Base-by-base conservation (phyloP, 2,329 filamentous ascomycete genomes). In the Elsinoe perseae region DNA sequence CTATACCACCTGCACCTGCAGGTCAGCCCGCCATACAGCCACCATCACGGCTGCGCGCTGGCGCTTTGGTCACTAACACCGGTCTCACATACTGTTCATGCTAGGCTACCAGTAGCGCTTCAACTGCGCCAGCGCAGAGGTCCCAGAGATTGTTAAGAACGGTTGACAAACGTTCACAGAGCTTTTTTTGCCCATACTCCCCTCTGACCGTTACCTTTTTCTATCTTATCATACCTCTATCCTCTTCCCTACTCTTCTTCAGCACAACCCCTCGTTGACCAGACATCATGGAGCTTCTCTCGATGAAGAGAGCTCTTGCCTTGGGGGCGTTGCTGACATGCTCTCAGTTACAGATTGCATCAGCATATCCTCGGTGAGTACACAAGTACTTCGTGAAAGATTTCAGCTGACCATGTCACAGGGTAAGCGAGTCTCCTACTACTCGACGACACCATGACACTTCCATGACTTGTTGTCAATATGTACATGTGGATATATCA, bases 301-400 rank as follows among this genome's bases (percentile, higher is more conserved):
- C 53, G 28, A 20, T 46, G 53, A 42, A 44, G 28, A 56, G 30
- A 38, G 40, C 53, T 46, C 42, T 56, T 21, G 18, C 40, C 16
- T 36, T 56, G 40, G 53, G 53, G 27, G 53, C 28, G 23, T 42
- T 56, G 40, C 53, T 56, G 23, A 56, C 53, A 34, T 23, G 53
- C 28, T 46, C 53, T 36, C 53, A 56, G 53, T 28, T 56, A 20
- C 53, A 46, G 28, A 44, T 42, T 46, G 53, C 25, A 30, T 46
- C 21, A 16, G 53, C 53, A 48, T 56, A 56, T 56, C 53, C 53
- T 48, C 23, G 40, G 53, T 56, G 7, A 48, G 53, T 56, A 20
- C 12, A 9, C n/a, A 10, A 43, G 36, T 34, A 27, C 4, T 16
- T 21, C 20, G 21, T 7, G 12, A 10, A n/a, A 16, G 23, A 16